These are phyloP conservation scores for Sicyos edulis DNA, from an alignment of 306 rosid species.

Conservation along the genomic window DNA sequence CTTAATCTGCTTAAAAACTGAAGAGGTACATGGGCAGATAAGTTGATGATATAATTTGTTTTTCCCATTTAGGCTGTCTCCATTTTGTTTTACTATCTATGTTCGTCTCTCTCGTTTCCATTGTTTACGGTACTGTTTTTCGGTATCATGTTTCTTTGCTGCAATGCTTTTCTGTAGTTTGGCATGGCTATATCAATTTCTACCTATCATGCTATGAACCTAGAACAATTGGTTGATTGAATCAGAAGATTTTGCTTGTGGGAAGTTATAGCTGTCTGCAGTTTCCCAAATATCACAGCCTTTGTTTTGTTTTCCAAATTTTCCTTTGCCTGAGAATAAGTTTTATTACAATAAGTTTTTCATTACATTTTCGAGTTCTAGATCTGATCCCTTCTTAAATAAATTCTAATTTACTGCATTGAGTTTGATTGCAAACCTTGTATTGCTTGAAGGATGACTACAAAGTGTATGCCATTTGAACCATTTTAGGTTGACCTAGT, in stretches of 20 bases:
- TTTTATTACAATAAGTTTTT: not conserved
- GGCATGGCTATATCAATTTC: slow-evolving; percentile 10
- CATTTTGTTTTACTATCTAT: slow-evolving; percentile 11
- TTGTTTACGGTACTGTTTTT: slow-evolving; percentile 19
- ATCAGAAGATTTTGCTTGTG: slow-evolving; percentile 17
- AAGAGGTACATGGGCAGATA: not conserved
- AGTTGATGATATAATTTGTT: slow-evolving; percentile 10
- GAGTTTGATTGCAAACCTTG: not conserved
- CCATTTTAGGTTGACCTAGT: too few relatives aligned
- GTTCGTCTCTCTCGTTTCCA: slow-evolving; percentile 20
- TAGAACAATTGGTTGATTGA: slow-evolving; percentile 13
- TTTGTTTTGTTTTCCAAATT: not conserved
- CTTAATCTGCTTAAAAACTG: too few relatives aligned
- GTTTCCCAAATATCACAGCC: not conserved
- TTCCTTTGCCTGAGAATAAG: not conserved
- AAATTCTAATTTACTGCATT: too few relatives aligned
- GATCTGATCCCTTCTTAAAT: too few relatives aligned
- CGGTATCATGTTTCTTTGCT: slow-evolving; percentile 20
- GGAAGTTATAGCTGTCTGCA: not conserved
- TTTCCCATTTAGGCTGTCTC: slow-evolving; percentile 13
- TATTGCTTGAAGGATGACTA: not conserved
- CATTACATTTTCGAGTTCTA: not conserved
- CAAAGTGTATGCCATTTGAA: too few relatives aligned
- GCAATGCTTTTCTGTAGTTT: slow-evolving; percentile 15
- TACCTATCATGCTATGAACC: slow-evolving; percentile 5